A percentile compares a stretch with the other conserved stretches of the same genome.
Evolutionary conservation across 192 early-diverging fungal species (phyloP).

Genomic region (Chytriomyces sp.): DNA sequence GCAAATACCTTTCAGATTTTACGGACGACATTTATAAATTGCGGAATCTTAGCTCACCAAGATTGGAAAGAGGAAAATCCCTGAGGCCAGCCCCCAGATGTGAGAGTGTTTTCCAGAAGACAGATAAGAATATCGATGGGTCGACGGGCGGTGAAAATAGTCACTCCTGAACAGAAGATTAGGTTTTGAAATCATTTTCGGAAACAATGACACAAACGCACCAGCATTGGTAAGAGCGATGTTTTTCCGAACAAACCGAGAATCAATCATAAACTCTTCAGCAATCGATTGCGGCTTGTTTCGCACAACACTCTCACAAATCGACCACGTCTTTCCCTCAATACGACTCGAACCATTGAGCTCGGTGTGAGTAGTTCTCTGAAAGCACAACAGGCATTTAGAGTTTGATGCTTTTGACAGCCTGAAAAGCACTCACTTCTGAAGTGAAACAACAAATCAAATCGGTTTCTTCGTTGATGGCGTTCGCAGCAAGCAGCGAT

Average conservation of each 20-base stretch:
- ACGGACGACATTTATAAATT: constrained; percentile 75
- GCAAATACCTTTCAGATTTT: constrained; percentile 67
- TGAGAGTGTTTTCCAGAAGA: constrained; percentile 5
- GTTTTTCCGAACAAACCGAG: constrained; percentile 52
- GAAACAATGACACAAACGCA: constrained; percentile 31
- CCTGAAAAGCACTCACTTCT: constrained; percentile 57
- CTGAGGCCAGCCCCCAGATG: constrained; percentile 24
- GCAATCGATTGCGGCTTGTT: constrained; percentile 75
- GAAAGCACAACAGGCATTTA: constrained; percentile 36
- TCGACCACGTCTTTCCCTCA: constrained; percentile 84
- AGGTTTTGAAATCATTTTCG: neutral
- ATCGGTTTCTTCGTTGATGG: constrained; percentile 74
- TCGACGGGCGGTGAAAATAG: constrained; percentile 2
- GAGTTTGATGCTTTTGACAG: constrained; percentile 38
- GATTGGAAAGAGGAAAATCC: constrained; percentile 7
- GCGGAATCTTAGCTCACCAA: constrained; percentile 6
- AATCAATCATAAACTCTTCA: constrained; percentile 57
- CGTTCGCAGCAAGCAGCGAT: constrained; percentile 68
- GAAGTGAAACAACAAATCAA: constrained; percentile 65
- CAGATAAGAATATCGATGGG: constrained; percentile 25
- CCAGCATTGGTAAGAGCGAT: constrained; percentile 78
- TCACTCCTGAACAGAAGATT: constrained; percentile 38
- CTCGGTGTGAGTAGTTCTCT: constrained; percentile 20
- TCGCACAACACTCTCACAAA: constrained; percentile 52
- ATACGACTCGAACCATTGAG: constrained; percentile 40